phyloP scores from a whole-genome alignment of 768 basidiomycete species.

The Pulveroboletus sp. region DNA sequence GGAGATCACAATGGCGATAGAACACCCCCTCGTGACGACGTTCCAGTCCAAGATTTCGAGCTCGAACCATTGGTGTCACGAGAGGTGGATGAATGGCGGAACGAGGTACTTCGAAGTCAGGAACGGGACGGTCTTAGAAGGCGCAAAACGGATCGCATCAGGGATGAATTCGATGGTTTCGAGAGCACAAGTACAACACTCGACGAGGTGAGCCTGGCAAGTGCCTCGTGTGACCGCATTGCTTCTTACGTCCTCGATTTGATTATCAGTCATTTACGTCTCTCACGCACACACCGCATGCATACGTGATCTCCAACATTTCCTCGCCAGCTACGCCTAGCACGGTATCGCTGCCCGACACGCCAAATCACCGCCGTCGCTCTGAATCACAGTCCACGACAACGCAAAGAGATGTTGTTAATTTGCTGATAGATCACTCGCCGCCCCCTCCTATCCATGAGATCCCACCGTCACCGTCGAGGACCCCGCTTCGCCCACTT shows the following conservation, averaged over 20 bases:
- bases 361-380: constrained; percentile 13
- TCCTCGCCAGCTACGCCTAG: constrained; percentile 26
- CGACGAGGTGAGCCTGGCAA: constrained; percentile 55
- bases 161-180: constrained; percentile 13
- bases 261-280: constrained; percentile 40
- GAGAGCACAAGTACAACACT: constrained; percentile 31
- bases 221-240: too few species aligned
- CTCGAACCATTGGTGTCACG: constrained; percentile 50
- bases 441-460: constrained; percentile 1
- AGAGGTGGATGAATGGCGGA: constrained; percentile 56
- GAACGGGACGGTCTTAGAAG: constrained; percentile 4
- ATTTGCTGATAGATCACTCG: not conserved
- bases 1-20: not conserved
- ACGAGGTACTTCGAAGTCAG: constrained; percentile 36
- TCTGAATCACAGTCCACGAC: constrained; percentile 19
- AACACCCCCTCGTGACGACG: constrained; percentile 18
- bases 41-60: constrained; percentile 36
- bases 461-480: constrained; percentile 1
- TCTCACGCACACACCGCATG: constrained; percentile 46
- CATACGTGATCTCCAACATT: constrained; percentile 44
- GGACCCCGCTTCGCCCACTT: not conserved
- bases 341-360: constrained; percentile 14
- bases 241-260: not conserved
- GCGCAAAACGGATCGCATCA: constrained; percentile 4
- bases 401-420: constrained; percentile 1